Conservation (phyloP, 331 rosid genomes). For the Acacia pycnantha region DNA sequence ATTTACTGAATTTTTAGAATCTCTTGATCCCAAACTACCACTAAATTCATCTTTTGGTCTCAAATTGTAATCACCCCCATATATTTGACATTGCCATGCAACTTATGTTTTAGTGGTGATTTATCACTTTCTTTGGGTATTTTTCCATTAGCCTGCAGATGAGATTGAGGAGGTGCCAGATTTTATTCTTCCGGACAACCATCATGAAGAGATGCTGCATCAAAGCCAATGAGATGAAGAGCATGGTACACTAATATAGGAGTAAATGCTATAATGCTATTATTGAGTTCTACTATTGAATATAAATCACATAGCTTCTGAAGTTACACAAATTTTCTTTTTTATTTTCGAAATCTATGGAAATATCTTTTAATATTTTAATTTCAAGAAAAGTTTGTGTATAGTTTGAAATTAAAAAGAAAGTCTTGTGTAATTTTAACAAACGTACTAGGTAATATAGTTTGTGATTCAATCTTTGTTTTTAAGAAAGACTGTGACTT, state of each 20-base stretch:
- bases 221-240: constrained; percentile 8
- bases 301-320: not conserved
- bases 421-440: not conserved
- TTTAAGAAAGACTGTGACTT: not conserved
- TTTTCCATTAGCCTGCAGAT: constrained; percentile 57
- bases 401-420: not conserved
- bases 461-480: not conserved
- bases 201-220: constrained; percentile 28
- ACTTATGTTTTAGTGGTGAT: not conserved
- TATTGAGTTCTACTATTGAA: not conserved
- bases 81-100: not conserved
- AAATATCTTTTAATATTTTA: not conserved
- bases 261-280: not conserved
- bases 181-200: constrained; percentile 36
- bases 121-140: not conserved
- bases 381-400: not conserved
- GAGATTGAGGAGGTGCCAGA: constrained; percentile 68
- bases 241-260: not conserved
- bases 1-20: not conserved
- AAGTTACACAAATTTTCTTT: not conserved
- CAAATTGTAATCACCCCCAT: not conserved
- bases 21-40: not conserved
- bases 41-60: not conserved
- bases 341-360: not conserved
- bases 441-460: not conserved